Conservation (phyloP, 225 moss, liverwort and hornwort species). For the Rhytidiadelphus loreus region DNA sequence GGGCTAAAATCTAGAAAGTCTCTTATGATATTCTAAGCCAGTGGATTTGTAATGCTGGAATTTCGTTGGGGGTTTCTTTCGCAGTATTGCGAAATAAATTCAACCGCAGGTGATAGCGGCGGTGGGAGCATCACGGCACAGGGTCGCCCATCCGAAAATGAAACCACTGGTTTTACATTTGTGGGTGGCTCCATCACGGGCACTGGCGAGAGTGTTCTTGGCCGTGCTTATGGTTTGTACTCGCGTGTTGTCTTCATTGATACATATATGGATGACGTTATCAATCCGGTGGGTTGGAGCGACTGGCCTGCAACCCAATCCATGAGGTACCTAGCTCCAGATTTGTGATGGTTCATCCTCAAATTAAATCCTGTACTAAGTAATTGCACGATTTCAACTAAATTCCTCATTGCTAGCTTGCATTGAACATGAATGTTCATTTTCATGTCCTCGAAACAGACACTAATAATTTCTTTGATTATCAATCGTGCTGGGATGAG, state of each 20-base stretch:
- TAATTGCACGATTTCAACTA: not conserved
- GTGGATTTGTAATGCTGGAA: not conserved
- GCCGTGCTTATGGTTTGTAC: constrained; percentile 53
- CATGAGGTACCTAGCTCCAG: not conserved
- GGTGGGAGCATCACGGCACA: constrained; percentile 39
- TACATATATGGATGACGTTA: constrained; percentile 43
- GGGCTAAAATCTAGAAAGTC: not conserved
- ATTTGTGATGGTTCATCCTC: not conserved
- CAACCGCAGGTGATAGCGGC: not conserved
- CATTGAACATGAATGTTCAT: not conserved
- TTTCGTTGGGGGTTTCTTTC: not conserved
- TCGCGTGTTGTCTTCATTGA: constrained; percentile 45
- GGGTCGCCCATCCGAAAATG: constrained; percentile 1
- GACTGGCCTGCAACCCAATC: constrained; percentile 16
- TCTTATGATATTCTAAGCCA: not conserved
- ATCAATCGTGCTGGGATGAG: not conserved
- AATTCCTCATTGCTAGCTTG: not conserved
- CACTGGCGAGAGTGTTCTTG: constrained; percentile 26
- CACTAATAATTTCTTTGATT: not conserved
- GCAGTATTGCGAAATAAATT: constrained; percentile 35
- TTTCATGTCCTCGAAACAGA: not conserved
- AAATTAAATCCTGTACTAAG: not conserved
- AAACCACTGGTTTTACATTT: constrained; percentile 37
- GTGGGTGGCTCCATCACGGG: constrained; percentile 51
- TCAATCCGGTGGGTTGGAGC: constrained; percentile 34